Evolutionary conservation across 495 filamentous ascomycete genomes (phyloP).

Genomic region (Trichoderma reesei): DNA sequence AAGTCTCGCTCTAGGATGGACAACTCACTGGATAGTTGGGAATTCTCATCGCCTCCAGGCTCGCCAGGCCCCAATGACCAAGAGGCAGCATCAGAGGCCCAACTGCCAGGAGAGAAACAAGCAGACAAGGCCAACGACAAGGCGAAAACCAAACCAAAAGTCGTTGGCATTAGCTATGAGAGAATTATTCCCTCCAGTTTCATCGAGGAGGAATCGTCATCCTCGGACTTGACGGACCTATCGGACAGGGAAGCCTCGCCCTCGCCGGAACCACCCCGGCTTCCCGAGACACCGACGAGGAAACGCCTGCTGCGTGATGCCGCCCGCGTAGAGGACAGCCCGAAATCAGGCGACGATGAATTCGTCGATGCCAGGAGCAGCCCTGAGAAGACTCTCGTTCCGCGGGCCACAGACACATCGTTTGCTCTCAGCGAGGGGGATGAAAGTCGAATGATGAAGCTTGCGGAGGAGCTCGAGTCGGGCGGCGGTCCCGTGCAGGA

Average conservation of each 20-base stretch:
- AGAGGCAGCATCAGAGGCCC: constrained; percentile 13
- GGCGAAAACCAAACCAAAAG: not conserved
- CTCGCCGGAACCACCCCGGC: not conserved
- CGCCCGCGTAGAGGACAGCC: constrained; percentile 18
- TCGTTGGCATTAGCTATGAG: not conserved
- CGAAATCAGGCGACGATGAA: constrained; percentile 29
- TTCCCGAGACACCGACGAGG: constrained; percentile 2
- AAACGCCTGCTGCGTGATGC: constrained; percentile 14
- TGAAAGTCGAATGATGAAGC: constrained; percentile 33
- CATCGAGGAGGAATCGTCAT: not conserved
- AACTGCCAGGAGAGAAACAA: constrained; percentile 6
- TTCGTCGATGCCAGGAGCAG: constrained; percentile 34
- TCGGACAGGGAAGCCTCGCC: not conserved
- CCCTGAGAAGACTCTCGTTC: not conserved
- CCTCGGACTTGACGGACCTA: not conserved
- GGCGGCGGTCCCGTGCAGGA: not conserved
- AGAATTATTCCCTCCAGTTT: constrained; percentile 8
- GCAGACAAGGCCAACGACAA: not conserved
- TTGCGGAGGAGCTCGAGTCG: constrained; percentile 37
- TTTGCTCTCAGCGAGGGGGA: constrained; percentile 35
- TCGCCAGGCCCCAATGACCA: constrained; percentile 25
- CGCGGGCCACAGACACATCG: constrained; percentile 21
- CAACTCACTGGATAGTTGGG: constrained; percentile 34
- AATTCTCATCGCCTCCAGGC: constrained; percentile 38
- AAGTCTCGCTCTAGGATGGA: constrained; percentile 27